A percentile compares a stretch with the other conserved stretches of the same genome.
Conservation (phyloP, 768 basidiomycete species). For the Podaxis mareebaensis region DNA sequence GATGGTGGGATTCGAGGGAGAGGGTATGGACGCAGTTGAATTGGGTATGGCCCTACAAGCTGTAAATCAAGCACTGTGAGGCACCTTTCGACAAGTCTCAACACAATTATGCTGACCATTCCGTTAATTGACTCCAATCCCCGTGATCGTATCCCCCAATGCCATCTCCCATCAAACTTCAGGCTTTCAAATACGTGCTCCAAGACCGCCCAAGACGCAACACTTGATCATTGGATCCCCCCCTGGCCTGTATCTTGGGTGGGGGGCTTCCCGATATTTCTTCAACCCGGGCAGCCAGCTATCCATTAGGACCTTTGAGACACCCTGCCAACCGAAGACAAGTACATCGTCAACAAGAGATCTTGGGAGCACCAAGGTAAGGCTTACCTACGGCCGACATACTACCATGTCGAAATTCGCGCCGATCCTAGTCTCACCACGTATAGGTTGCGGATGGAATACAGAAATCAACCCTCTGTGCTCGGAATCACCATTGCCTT, state of each 20-base stretch:
- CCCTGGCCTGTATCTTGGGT: not conserved
- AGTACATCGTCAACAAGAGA: not conserved
- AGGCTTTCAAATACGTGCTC: slow-evolving; percentile 38
- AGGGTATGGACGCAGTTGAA: slow-evolving; percentile 40
- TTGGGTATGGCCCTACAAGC: slow-evolving; percentile 30
- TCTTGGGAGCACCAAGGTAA: not conserved
- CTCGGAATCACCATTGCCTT: slow-evolving; percentile 26
- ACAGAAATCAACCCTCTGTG: slow-evolving; percentile 40
- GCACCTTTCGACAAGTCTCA: not conserved
- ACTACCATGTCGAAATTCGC: slow-evolving; percentile 53
- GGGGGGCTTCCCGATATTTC: not conserved
- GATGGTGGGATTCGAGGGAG: not conserved
- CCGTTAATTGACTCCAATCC: slow-evolving; percentile 42
- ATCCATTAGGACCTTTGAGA: not conserved
- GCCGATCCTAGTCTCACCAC: slow-evolving; percentile 46
- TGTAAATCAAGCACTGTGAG: not conserved
- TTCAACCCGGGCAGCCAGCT: not conserved
- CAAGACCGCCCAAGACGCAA: slow-evolving; percentile 53
- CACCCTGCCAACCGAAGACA: not conserved
- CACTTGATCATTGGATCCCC: slow-evolving; percentile 22
- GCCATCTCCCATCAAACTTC: slow-evolving; percentile 41
- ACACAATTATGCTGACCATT: slow-evolving; percentile 19
- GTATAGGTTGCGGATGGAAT: slow-evolving; percentile 46
- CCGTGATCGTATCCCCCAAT: slow-evolving; percentile 40
- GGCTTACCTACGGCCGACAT: slow-evolving; percentile 46